Evolutionary conservation across 208 protist genomes (phyloP).

Genomic region (Naegleria lovaniensis): DNA sequence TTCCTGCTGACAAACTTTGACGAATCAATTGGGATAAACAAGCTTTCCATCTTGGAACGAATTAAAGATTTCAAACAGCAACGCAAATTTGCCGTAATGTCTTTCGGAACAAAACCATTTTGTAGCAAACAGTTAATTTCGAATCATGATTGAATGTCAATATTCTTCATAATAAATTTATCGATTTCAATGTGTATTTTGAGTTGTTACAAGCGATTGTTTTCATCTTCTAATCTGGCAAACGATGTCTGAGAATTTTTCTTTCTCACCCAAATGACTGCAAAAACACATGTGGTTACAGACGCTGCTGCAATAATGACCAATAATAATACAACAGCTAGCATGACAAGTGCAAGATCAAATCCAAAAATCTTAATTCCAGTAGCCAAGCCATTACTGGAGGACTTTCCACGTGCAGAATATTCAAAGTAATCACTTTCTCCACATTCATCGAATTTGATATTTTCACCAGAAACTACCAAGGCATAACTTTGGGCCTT

Average conservation of each 20-base stretch:
- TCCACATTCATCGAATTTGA: neutral
- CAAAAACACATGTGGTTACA: neutral
- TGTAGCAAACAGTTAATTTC: too few species aligned
- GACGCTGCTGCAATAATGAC: neutral
- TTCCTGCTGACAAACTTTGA: too few species aligned
- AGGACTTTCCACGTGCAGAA: neutral
- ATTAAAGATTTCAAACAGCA: too few species aligned
- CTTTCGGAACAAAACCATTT: too few species aligned
- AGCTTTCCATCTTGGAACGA: too few species aligned
- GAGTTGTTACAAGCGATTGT: neutral
- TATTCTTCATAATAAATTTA: too few species aligned
- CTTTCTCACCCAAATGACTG: neutral
- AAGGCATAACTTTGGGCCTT: slow-evolving; percentile 28
- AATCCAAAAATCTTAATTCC: neutral
- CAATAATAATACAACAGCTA: neutral
- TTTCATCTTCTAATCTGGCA: neutral
- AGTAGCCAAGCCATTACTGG: neutral
- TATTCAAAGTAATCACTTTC: neutral
- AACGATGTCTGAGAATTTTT: neutral
- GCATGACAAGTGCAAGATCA: neutral
- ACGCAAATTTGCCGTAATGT: too few species aligned
- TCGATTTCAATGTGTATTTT: too few species aligned
- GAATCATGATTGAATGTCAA: too few species aligned
- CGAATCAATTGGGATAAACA: too few species aligned
- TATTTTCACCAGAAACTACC: neutral